Base-by-base conservation (phyloP, 2,329 filamentous ascomycete species). In the Botrytis cinerea region DNA sequence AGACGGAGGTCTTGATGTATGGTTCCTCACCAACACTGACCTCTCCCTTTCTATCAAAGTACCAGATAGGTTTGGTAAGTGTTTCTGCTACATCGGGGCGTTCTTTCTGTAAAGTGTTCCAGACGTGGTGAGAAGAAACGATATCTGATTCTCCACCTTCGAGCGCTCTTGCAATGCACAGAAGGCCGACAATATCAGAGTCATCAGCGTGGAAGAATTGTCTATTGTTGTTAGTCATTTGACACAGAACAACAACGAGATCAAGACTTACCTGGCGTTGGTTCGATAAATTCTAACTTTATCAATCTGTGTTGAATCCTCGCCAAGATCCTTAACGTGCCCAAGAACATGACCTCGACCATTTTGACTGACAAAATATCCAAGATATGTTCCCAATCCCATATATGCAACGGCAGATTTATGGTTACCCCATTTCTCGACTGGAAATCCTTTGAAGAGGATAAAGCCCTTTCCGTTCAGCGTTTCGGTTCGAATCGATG, bases 21-120 rank as follows among this genome's bases (percentile, higher is more conserved):
- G 90, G 90, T 72, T 95, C 89, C 82, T 97, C 87, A 20, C 93
- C 93, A 22, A 86, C 84, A 35, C 90, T 92, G 1, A 88, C 89
- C 84, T 97, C 94, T 18, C 94, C 94, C 84, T 97, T 97, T 72
- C 94, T 91, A 83, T 97, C 94, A 81, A 97, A 95, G 84, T 97
- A 96, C 94, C 94, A 97, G 76, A 94, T 89, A 0, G 94, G 93
- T 81, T 91, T 84, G 1, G 92, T 91, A 71, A 97, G 85, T 9
- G 90, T 86, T 81, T 92, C 89, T 0, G 93, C 91, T 1, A 97
- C 91, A 79, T 95, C 93, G 0, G 93, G 93, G 38, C 93, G 87
- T 80, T 95, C 89, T 57, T 82, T 83, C 80, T 94, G 92, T 51
- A 97, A 86, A 54, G 87, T 87, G 82, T 97, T 97, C 89, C 92